Percentiles rank a stretch among this genome's conserved stretches.
These are phyloP conservation scores for Phytophthora pluvialis DNA, from an alignment of 352 stramenopile genomes.

Conservation along the genomic window DNA sequence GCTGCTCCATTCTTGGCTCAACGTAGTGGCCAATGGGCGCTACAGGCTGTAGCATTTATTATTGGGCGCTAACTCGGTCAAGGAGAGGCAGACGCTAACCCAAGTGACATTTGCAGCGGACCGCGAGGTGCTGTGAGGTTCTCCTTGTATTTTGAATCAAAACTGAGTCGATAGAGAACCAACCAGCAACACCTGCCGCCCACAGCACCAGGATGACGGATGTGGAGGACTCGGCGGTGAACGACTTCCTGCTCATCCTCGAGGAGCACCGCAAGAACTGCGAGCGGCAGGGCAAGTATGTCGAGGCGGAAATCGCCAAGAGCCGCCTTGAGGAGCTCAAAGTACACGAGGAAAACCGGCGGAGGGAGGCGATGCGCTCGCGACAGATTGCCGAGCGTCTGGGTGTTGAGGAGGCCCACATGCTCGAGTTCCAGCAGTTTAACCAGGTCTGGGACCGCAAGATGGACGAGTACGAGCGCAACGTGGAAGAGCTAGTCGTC, in stretches of 20 bases:
- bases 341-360: constrained; percentile 95
- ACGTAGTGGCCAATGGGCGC: constrained; percentile 1
- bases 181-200: not conserved
- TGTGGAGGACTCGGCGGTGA: constrained; percentile 83
- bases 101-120: constrained; percentile 4
- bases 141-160: constrained; percentile 7
- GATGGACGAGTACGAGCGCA: constrained; percentile 95
- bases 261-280: constrained; percentile 98
- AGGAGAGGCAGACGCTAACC: not conserved
- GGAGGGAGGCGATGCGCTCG: constrained; percentile 95
- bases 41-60: constrained; percentile 8
- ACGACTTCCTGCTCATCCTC: constrained; percentile 90
- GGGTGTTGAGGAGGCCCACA: constrained; percentile 97
- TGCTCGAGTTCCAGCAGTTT: constrained; percentile 98
- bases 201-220: constrained; percentile 41
- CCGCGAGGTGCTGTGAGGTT: constrained; percentile 4
- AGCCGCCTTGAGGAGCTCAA: constrained; percentile 97
- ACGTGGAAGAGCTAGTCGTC: constrained; percentile 91
- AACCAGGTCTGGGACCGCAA: constrained; percentile 97
- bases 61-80: not conserved
- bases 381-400: constrained; percentile 95
- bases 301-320: constrained; percentile 97
- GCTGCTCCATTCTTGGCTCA: constrained; percentile 4
- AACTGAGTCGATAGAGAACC: constrained; percentile 7
- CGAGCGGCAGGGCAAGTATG: constrained; percentile 97